A percentile compares a stretch with the other conserved stretches of the same genome.
These are phyloP conservation scores for Isabelozyma rhagii DNA, from an alignment of 805 yeast genomes.

Conservation along the genomic window DNA sequence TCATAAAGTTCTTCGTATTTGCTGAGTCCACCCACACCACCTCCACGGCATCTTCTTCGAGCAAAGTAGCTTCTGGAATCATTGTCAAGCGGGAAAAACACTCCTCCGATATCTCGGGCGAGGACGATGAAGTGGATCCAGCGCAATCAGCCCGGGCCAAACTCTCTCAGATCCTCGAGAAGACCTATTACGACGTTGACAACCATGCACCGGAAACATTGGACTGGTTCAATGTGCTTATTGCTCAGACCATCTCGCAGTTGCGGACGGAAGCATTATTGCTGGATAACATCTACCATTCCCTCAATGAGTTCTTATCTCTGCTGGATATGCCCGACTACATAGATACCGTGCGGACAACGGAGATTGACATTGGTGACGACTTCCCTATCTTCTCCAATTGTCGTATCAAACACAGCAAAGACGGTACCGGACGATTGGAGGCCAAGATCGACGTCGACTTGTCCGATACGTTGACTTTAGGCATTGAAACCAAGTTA, in stretches of 20 bases:
- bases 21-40: constrained; percentile 56
- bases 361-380: constrained; percentile 89
- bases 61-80: constrained; percentile 28
- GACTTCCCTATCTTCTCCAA: constrained; percentile 95
- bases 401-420: constrained; percentile 71
- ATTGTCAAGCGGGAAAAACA: constrained; percentile 30
- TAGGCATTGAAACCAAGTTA: constrained; percentile 80
- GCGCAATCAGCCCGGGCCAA: constrained; percentile 10
- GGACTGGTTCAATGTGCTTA: constrained; percentile 94
- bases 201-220: constrained; percentile 85
- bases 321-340: constrained; percentile 72
- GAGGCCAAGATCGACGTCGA: constrained; percentile 93
- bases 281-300: constrained; percentile 80
- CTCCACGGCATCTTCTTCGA: constrained; percentile 13
- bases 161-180: constrained; percentile 63
- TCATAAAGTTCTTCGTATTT: constrained; percentile 73
- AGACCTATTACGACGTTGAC: constrained; percentile 87
- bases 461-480: constrained; percentile 77
- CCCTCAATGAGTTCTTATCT: constrained; percentile 64
- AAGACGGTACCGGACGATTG: constrained; percentile 49
- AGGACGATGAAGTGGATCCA: constrained; percentile 10
- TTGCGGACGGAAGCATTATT: constrained; percentile 84
- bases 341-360: constrained; percentile 70
- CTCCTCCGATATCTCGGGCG: neutral
- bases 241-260: constrained; percentile 88